Evolutionary conservation across 2,329 filamentous ascomycete genomes (phyloP), one percentile per base, ranked within the genome.

Genomic region (Penicillium sp.): DNA sequence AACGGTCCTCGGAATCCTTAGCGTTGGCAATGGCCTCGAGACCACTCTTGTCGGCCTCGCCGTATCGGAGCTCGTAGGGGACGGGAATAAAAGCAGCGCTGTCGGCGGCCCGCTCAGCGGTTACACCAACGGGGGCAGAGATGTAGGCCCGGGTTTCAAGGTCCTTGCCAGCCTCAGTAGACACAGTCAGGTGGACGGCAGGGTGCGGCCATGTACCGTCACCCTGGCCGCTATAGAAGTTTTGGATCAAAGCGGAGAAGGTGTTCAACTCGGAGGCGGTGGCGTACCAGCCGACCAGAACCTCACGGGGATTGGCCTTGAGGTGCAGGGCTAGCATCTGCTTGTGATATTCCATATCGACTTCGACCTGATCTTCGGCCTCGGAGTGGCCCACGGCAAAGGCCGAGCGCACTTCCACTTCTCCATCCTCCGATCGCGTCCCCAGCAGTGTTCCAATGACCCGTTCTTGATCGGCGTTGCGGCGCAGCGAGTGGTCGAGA

Each of bases 311-410:
- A 67, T 88, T 85, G 41, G 89, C 90, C 71, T 90, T 90, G 54
- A 96, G 80, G 65, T 95, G 90, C 56, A 98, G 75, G 43, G 85
- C 84, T 41, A 96, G 82, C 92, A 98, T 98, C 68, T 90, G 89
- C 79, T 96, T 96, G 73, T 98, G 92, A 71, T 96, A 98, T 70
- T 98, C 92, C 77, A 98, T 94, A 65, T 98, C 92, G 50, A 98
- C 92, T 70, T 98, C 92, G 59, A 98, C 92, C 70, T 98, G 92
- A 69, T 98, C 92, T 65, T 89, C 85, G 55, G 90, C 95, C 72
- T 98, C 92, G 54, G 90, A 96, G 74, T 98, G 92, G 52, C 90
- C 89, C 61, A 98, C 94, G 54, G 92, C 92, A 66, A 98, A 98
- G 72, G 87, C 90, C 62, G 87, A 93, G 62, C 87, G 82, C 60